Conservation (phyloP, 2,329 filamentous ascomycete species). For the Coniochaeta prunicola region DNA sequence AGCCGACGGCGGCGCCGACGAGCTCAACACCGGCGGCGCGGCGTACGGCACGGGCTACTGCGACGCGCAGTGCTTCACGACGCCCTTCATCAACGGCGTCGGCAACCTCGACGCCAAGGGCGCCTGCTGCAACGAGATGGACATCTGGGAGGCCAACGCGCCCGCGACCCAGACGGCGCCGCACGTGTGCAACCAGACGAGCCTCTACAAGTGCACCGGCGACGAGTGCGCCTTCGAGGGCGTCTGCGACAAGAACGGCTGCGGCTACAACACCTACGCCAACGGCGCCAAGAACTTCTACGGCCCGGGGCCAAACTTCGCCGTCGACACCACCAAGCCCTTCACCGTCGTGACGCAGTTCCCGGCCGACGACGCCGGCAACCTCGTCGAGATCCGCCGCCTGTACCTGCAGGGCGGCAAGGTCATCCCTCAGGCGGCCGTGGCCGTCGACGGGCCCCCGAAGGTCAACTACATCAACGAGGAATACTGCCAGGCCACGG, state of each 20-base stretch:
- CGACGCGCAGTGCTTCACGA: constrained; percentile 16
- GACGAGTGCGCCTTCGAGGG: constrained; percentile 12
- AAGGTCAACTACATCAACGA: constrained; percentile 11
- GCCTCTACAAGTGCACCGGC: constrained; percentile 27
- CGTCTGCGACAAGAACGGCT: constrained; percentile 24
- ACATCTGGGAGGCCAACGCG: constrained; percentile 37
- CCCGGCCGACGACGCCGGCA: constrained; percentile 21
- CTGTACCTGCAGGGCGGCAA: constrained; percentile 40
- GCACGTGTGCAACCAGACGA: constrained; percentile 30
- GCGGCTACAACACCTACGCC: constrained; percentile 25
- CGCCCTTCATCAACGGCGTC: constrained; percentile 8
- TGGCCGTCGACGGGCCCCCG: constrained; percentile 10
- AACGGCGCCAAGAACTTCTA: constrained; percentile 20
- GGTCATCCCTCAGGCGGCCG: constrained; percentile 29
- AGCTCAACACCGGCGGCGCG: constrained; percentile 44
- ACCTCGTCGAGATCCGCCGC: constrained; percentile 36
- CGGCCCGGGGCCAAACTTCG: constrained; percentile 8
- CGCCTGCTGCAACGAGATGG: constrained; percentile 37
- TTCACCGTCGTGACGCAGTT: constrained; percentile 42
- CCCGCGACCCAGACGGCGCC: constrained; percentile 29
- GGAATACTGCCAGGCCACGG: constrained; percentile 11
- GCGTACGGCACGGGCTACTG: constrained; percentile 38
- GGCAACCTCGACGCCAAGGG: constrained; percentile 30
- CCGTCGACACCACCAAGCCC: constrained; percentile 18
- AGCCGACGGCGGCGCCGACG: constrained; percentile 45